Base-by-base conservation (phyloP, 2,329 filamentous ascomycete genomes). In the Xylaria sp. region DNA sequence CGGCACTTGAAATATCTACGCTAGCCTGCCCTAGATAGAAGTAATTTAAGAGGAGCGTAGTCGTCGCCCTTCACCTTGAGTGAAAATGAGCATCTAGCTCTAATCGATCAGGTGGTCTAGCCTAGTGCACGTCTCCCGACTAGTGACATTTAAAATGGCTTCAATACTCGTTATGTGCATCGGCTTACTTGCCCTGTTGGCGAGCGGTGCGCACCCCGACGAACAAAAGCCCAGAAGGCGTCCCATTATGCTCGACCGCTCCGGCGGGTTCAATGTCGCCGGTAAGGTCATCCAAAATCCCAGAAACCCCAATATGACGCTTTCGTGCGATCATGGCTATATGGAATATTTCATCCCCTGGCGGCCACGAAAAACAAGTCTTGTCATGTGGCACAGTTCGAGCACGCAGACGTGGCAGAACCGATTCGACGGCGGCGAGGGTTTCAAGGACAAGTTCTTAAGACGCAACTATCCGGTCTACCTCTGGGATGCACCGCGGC, bases 381-480 rank as follows among this genome's bases (percentile, higher is more conserved):
- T 81, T 24, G 75, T 80, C 17, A 78, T 81, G 77, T 81, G 79
- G 79, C 79, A 81, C 68, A 79, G 77, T 65, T 79, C 78, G 14
- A 78, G 74, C 69, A 80, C 78, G 3, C 79, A 81, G 66, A 76
- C 74, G 4, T 81, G 73, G 68, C 79, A 81, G 64, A 81, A 81
- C 69, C 77, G 79, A 17, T 81, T 76, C 75, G 79, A 80, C 69
- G 79, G 79, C 48, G 79, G 79, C 53, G 77, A 79, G 34, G 79
- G 79, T n/a, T 81, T 75, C 74, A 81, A 81, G 65, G 79, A 81
- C 73, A 80, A 76, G 75, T 79, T 80, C 59, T 67, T 81, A 53
- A 77, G 79, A 42, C 75, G 76, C 4, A 72, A 77, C 66, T 81
- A 81, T 55, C 79, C 79, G 7, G 79, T 81, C 4, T 81, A 78